These are phyloP conservation scores for Neoarthrinium moseri DNA, from an alignment of 2,329 filamentous ascomycete genomes.

Conservation along the genomic window DNA sequence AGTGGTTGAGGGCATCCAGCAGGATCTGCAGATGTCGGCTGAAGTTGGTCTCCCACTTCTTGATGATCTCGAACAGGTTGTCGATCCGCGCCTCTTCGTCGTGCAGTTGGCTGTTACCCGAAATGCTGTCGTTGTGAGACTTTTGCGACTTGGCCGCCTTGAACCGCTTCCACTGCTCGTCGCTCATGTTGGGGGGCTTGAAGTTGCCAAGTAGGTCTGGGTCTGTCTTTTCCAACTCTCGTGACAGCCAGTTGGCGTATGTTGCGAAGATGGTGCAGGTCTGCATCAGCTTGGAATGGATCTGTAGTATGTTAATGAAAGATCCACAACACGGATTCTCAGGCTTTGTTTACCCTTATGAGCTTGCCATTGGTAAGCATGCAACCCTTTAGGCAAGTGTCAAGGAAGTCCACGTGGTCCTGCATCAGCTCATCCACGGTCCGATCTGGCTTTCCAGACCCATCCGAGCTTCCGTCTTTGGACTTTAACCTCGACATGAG, in stretches of 20 bases:
- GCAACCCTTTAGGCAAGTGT: conserved; percentile 97
- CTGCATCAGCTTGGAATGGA: conserved; percentile 95
- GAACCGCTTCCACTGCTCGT: conserved; percentile 60
- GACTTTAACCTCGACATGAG: conserved; percentile 84
- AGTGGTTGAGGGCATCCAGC: conserved; percentile 93
- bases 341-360: conserved; percentile 64
- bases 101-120: conserved; percentile 35
- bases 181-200: conserved; percentile 58
- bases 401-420: conserved; percentile 96
- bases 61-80: conserved; percentile 82
- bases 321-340: not conserved
- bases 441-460: conserved; percentile 41
- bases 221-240: conserved; percentile 81
- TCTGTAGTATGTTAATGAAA: conserved; percentile 50
- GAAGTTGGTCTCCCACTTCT: conserved; percentile 93
- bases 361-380: conserved; percentile 98
- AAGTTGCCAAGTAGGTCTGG: conserved; percentile 66
- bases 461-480: conserved; percentile 47
- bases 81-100: conserved; percentile 54
- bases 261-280: conserved; percentile 93
- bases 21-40: conserved; percentile 88
- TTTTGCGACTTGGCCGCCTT: conserved; percentile 46
- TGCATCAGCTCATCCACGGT: conserved; percentile 99
- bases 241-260: conserved; percentile 83
- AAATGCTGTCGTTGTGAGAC: conserved; percentile 29